These are phyloP conservation scores for Suhomyces emberorum DNA, from an alignment of 805 yeast genomes.

Conservation along the genomic window DNA sequence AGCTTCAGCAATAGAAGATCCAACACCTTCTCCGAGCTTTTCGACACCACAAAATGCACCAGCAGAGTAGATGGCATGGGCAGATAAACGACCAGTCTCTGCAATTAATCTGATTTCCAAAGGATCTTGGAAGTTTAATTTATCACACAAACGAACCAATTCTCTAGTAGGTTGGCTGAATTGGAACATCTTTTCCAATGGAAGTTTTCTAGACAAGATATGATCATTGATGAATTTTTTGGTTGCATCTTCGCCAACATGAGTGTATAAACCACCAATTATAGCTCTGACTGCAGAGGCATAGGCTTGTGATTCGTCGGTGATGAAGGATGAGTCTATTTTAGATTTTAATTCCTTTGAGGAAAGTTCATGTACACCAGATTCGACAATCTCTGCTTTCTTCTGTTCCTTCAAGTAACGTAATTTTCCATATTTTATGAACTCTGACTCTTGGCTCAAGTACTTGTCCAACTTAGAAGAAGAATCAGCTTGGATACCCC, in stretches of 20 bases:
- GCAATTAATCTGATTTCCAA: conserved; percentile 73
- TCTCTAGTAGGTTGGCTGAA: conserved; percentile 87
- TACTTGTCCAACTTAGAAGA: conserved; percentile 62
- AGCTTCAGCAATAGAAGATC: conserved; percentile 85
- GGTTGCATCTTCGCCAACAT: conserved; percentile 62
- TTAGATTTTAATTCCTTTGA: conserved; percentile 20
- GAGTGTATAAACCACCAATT: conserved; percentile 78
- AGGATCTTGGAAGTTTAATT: conserved; percentile 72
- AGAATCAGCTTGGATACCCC: conserved; percentile 88
- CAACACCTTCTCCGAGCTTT: conserved; percentile 92
- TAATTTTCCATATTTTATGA: conserved; percentile 66
- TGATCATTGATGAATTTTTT: conserved; percentile 69
- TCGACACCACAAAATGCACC: conserved; percentile 85
- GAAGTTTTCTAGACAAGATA: conserved; percentile 78
- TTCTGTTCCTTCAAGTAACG: conserved; percentile 42
- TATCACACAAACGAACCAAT: conserved; percentile 68
- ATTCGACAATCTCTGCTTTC: conserved; percentile 33
- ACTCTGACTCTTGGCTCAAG: conserved; percentile 64
- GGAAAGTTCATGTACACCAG: conserved; percentile 48
- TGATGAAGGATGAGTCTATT: conserved; percentile 20
- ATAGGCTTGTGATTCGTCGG: conserved; percentile 44
- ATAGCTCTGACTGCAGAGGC: conserved; percentile 79
- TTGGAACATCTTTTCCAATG: conserved; percentile 67
- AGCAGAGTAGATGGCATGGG: conserved; percentile 82
- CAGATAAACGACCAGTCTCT: conserved; percentile 87